Evolutionary conservation across 345 rosid species (phyloP), one percentile per base, ranked within the genome.

Genomic region (Ailanthus altissimus): DNA sequence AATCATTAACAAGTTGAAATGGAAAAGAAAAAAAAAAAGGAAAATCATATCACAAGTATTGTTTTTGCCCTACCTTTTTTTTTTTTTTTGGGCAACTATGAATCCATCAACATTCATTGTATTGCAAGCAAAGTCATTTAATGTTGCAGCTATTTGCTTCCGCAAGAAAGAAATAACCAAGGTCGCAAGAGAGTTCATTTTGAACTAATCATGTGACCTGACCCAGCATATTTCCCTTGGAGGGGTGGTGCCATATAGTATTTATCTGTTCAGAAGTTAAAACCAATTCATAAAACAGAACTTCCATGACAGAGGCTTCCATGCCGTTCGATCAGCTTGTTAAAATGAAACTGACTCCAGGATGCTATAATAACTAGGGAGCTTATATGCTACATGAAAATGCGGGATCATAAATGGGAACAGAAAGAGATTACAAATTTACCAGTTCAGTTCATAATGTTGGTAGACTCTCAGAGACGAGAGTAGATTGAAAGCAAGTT

Each of bases 341-440:
- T 32, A 32, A 2, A 11, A 38, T 8, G 10, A 38, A 18, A 21
- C 16, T 4, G 11, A n/a, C 4, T 45, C 51, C 16, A 38, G 32
- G 1, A 43, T 12, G 11, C n/a, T 9, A 36, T 11, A 42, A 18
- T 16, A 47, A 49, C 43, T 47, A 14, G 59, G 15, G 6, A 14
- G 7, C 15, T 45, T 0, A 21, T n/a, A 54, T 56, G 12, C 76
- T 23, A 43, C 15, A 32, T 51, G 26, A 3, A 73, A 45, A 28
- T 11, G 16, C 9, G 21, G 54, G 38, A 32, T 38, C 50, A 73
- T 56, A 5, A 23, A 63, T 5, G 18, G 5, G 36, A 63, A 23
- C 25, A 9, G 46, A 16, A 62, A 7, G 40, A 66, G 49, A 38
- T 28, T 26, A 74, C 78, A 70, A 56, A 14, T 54, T 75, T 71